Base-by-base conservation (phyloP, 2,329 filamentous ascomycete species). In the Thelonectria rubi region DNA sequence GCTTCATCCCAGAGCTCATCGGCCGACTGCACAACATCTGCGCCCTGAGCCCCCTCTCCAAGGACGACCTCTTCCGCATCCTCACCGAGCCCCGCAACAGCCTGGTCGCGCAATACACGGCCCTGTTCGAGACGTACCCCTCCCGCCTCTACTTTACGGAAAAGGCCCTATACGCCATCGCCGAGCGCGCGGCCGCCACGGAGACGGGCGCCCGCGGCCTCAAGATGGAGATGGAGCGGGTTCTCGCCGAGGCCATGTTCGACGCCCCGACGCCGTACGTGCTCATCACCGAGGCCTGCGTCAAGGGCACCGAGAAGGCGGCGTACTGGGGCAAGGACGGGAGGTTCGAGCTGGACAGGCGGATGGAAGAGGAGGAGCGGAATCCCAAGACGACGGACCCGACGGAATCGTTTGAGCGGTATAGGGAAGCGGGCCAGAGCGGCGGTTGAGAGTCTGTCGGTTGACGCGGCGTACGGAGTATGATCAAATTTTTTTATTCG, bases 1-100 rank as follows among this genome's bases (percentile, higher is more conserved):
- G 94, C 14, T 92, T 97, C 73, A 97, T 97, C 55, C 94, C 94
- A 0, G 94, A 97, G 78, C 83, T 97, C n/a, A 91, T 98, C 55
- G 95, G 95, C n/a, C 91, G 95, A 17, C 88, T 99, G 49, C 94
- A 97, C 54, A 92, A 97, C 60, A 91, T 93, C 50, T 93, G 93
- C 63, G 92, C 95, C 0, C 85, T 99, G 0, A 90, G 92, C 14
- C 89, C 93, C 0, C 83, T 99, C 1, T 86, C 86, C 2, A 79
- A 84, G 14, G 74, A 82, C 21, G 86, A 89, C 61, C 87, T 99
- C 12, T 88, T 94, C 54, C 89, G 94, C 54, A 95, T 99, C 64
- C 84, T 99, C 40, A 97, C 93, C 0, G 94, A 98, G 75, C 95
- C 95, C 1, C 88, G 91, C 60, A 97, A 97, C 78, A 92, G 90